phyloP scores from a whole-genome alignment of 2,329 filamentous ascomycete genomes.

The Chaetothyriales sp. region DNA sequence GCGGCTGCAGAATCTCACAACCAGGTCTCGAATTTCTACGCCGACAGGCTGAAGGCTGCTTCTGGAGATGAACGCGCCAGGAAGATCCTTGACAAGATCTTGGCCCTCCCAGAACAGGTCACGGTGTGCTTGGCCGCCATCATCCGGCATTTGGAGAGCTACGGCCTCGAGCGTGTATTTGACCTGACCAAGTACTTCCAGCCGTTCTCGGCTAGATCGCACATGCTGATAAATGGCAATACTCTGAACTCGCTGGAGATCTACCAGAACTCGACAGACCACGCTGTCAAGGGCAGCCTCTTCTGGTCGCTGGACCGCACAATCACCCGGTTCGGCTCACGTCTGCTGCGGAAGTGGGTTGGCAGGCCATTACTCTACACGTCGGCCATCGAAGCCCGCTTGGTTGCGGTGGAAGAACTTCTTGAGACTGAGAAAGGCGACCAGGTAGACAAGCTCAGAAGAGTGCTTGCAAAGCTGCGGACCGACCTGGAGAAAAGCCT shows the following conservation, averaged over 20 bases:
- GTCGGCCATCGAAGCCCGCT: slow-evolving; percentile 58
- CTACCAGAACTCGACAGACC: slow-evolving; percentile 86
- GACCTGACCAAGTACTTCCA: slow-evolving; percentile 95
- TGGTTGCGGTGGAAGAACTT: slow-evolving; percentile 76
- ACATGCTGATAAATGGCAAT: slow-evolving; percentile 94
- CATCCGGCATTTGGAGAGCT: slow-evolving; percentile 85
- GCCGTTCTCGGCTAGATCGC: slow-evolving; percentile 81
- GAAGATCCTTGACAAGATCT: slow-evolving; percentile 67
- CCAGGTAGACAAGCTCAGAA: slow-evolving; percentile 59
- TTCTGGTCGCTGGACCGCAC: slow-evolving; percentile 96
- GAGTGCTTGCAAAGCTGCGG: slow-evolving; percentile 56
- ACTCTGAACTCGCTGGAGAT: slow-evolving; percentile 89
- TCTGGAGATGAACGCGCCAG: slow-evolving; percentile 43
- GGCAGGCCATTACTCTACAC: slow-evolving; percentile 76
- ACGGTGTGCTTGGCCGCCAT: slow-evolving; percentile 90
- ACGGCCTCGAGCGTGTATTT: slow-evolving; percentile 88
- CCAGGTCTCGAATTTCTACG: slow-evolving; percentile 87
- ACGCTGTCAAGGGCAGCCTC: slow-evolving; percentile 70
- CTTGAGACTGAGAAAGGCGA: slow-evolving; percentile 52
- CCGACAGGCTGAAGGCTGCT: slow-evolving; percentile 59
- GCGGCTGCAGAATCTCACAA: slow-evolving; percentile 74
- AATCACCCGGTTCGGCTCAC: slow-evolving; percentile 73
- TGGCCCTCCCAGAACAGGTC: slow-evolving; percentile 71
- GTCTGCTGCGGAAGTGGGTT: slow-evolving; percentile 86
- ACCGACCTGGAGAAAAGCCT: slow-evolving; percentile 83